Base-by-base conservation (phyloP, 2,329 filamentous ascomycete species). In the Colletotrichum spaethianum region DNA sequence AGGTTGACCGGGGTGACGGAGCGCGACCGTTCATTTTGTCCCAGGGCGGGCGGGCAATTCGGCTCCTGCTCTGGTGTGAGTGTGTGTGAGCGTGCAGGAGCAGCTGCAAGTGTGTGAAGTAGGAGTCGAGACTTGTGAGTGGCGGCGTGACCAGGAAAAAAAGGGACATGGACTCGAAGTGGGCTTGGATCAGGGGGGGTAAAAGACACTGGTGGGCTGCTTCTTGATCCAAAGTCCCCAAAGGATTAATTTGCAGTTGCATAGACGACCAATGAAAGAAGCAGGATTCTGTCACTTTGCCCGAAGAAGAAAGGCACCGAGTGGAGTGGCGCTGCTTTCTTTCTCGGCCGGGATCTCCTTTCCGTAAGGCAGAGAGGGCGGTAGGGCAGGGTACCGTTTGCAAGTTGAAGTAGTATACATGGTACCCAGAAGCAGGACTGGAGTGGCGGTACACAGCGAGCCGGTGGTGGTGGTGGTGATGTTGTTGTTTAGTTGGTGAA, bases 341-440 rank as follows among this genome's bases (percentile, higher is more conserved):
- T 60, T 48, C 57, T 53, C 44, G 46, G 31, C 69, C 59, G 53
- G 65, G 65, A 63, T 64, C 70, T 72, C 70, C 53, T 72, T 70
- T 60, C 65, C 60, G 53, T 31, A 69, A 69, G 50, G 59, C 65
- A 69, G 44, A 68, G 53, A 33, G 42, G 52, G 31, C 14, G 44
- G 63, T 44, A 33, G 42, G 52, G 31, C 14, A 23, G 40, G 36
- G 18, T 33, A 23, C 9, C 28, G 57, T 48, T 48, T 48, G n/a
- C n/a, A 57, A 57, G 23, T 20, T 40, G 31, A 57, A 36, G 40
- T n/a, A n/a, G n/a, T n/a, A n/a, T n/a, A 12, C n/a, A 46, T n/a
- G 2, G 42, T 46, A 46, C 42, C 0, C 42, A 28, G 28, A 38
- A 42, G 26, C n/a, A 48, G 59, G 3, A 23, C n/a, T n/a, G 31